A percentile compares a stretch with the other conserved stretches of the same genome.
Evolutionary conservation across 805 yeast species (phyloP).

Genomic region (Zygoascus ofunaensis): DNA sequence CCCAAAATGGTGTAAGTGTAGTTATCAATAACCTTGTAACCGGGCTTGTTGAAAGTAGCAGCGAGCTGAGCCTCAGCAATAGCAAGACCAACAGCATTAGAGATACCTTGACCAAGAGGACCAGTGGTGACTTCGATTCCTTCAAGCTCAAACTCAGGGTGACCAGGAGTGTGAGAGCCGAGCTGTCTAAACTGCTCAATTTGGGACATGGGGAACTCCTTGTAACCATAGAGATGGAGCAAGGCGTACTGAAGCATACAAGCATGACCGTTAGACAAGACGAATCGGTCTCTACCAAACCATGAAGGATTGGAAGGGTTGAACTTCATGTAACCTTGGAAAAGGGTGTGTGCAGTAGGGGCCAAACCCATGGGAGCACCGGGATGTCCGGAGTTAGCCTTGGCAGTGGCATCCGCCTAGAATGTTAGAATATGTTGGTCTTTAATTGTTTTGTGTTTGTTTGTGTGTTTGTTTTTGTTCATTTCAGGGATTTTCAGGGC

Average conservation of each 20-base stretch:
- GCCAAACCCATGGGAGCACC: conserved; percentile 99
- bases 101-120: conserved; percentile 97
- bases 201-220: conserved; percentile 66
- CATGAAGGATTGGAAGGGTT: conserved; percentile 88
- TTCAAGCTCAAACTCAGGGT: conserved; percentile 82
- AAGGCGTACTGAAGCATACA: conserved; percentile 81
- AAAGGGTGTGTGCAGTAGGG: conserved; percentile 84
- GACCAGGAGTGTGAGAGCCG: conserved; percentile 91
- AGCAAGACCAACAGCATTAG: conserved; percentile 94
- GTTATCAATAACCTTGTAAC: conserved; percentile 59
- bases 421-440: conserved; percentile 1
- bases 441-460: too few species aligned
- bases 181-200: conserved; percentile 84
- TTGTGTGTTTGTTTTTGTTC: too few species aligned
- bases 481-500: too few species aligned
- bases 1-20: conserved; percentile 78
- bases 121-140: conserved; percentile 98
- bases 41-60: conserved; percentile 89
- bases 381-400: conserved; percentile 96
- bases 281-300: conserved; percentile 93
- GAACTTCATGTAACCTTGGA: conserved; percentile 64
- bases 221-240: conserved; percentile 77
- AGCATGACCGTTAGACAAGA: conserved; percentile 93
- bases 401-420: conserved; percentile 70
- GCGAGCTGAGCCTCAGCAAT: conserved; percentile 88